phyloP scores from a whole-genome alignment of 805 yeast genomes.

The Saccharomyces paradoxus region DNA sequence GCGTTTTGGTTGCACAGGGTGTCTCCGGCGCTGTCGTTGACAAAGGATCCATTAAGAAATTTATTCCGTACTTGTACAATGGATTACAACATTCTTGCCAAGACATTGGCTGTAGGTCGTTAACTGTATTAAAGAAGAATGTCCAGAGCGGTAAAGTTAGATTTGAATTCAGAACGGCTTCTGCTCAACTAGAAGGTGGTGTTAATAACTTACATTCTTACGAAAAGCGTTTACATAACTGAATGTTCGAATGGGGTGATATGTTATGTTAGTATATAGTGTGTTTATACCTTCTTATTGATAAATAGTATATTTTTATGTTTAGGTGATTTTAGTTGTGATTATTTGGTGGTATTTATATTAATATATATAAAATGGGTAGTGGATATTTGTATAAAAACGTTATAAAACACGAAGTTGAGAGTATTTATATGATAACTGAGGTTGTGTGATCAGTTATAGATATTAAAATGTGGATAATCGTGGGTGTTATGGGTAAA shows the following conservation, averaged over 20 bases:
- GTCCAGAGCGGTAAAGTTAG: constrained; percentile 68
- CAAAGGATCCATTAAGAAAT: constrained; percentile 90
- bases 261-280: no score
- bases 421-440: no score
- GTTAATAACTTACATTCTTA: constrained; percentile 67
- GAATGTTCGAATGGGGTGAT: constrained; percentile 13
- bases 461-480: no score
- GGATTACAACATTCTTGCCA: constrained; percentile 98
- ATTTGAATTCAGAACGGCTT: constrained; percentile 96
- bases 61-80: constrained; percentile 85
- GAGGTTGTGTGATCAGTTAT: no score
- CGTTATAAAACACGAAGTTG: no score
- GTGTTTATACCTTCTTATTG: no score
- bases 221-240: constrained; percentile 68
- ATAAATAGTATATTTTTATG: no score
- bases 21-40: constrained; percentile 95
- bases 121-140: constrained; percentile 51
- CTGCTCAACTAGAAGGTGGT: constrained; percentile 99
- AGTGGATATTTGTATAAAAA: no score
- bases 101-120: constrained; percentile 82
- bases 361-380: no score
- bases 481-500: no score
- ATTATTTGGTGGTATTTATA: no score
- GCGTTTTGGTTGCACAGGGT: constrained; percentile 97
- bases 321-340: no score